Evolutionary conservation across 2,329 filamentous ascomycete genomes (phyloP), one percentile per base, ranked within the genome.

Genomic region (Ophiostoma quercus): DNA sequence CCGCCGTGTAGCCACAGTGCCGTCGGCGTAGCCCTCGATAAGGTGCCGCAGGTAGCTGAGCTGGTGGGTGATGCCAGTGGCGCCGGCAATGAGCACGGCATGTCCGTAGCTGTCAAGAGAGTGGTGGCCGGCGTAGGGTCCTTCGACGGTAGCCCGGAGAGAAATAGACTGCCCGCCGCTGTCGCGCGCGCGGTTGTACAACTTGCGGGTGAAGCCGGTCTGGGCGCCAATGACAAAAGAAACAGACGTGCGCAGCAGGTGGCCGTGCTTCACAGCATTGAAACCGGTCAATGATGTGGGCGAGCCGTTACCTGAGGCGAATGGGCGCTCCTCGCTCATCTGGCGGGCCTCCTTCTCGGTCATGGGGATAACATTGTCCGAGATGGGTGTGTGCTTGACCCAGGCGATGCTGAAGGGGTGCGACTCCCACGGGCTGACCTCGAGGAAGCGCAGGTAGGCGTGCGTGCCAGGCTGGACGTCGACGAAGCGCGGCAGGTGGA

Each of bases 11-110:
- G 94, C 93, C 51, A 93, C 88, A 0, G 88, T 93, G 71, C 88
- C 87, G 0, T 87, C 82, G 69, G 87, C 87, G 78, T 86, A 90
- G 3, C 90, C 90, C 69, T 88, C 81, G 71, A 94, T 85, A 4
- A 94, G 82, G 68, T 95, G 90, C 69, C 88, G 89, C 9, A 97
- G 85, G 78, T 96, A 96, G 43, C 93, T 92, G 39, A 98, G 87
- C 78, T 96, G 93, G 78, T 98, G 94, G 0, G 94, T 97, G 80
- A 99, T 98, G 72, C 95, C 95, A 5, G 95, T 93, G 70, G 94
- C 92, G 70, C 93, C 94, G 14, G 94, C 94, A 77, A 97, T 93
- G 70, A 99, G 89, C 73, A 99, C 87, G 63, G 90, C 88, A 62
- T 96, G 95, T 54, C 95, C 94, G 79, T 97, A 98, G 8, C 94